These are phyloP conservation scores for Schoenoplectus triqueter DNA, from an alignment of 202 grass and related monocot genomes.

Conservation along the genomic window DNA sequence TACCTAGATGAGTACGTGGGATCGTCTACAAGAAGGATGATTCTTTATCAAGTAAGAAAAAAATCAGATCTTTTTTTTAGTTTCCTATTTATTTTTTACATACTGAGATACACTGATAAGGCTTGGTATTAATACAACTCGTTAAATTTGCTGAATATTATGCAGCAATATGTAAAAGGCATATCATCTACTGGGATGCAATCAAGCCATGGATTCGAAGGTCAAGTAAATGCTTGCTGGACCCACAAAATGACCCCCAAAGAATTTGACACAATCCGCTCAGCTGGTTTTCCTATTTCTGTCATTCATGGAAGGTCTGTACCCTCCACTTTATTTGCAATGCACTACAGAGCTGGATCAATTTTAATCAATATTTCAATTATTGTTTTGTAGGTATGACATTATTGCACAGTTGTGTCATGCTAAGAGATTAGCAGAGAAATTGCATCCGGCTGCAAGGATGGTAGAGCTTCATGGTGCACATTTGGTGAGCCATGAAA, in stretches of 20 bases:
- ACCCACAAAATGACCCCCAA: conserved; percentile 77
- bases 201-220: conserved; percentile 89
- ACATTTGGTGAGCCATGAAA: conserved; percentile 97
- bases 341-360: not conserved
- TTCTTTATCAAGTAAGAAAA: conserved; percentile 86
- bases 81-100: not conserved
- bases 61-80: not conserved
- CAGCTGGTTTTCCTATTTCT: conserved; percentile 78
- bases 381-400: conserved; percentile 56
- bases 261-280: conserved; percentile 71
- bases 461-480: conserved; percentile 94
- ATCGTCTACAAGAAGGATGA: conserved; percentile 70
- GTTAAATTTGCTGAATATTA: not conserved
- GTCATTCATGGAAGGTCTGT: conserved; percentile 95
- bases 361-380: conserved; percentile 32
- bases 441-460: conserved; percentile 77
- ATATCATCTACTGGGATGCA: conserved; percentile 96
- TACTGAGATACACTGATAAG: not conserved
- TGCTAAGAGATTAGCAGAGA: conserved; percentile 72
- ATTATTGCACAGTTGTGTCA: conserved; percentile 85
- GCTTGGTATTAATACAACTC: conserved; percentile 27
- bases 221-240: conserved; percentile 95
- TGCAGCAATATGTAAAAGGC: conserved; percentile 83
- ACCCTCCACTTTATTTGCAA: not conserved
- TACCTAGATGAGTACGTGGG: conserved; percentile 86